These are phyloP conservation scores for Fomitopsis pulvina DNA, from an alignment of 768 basidiomycete genomes.

Conservation along the genomic window DNA sequence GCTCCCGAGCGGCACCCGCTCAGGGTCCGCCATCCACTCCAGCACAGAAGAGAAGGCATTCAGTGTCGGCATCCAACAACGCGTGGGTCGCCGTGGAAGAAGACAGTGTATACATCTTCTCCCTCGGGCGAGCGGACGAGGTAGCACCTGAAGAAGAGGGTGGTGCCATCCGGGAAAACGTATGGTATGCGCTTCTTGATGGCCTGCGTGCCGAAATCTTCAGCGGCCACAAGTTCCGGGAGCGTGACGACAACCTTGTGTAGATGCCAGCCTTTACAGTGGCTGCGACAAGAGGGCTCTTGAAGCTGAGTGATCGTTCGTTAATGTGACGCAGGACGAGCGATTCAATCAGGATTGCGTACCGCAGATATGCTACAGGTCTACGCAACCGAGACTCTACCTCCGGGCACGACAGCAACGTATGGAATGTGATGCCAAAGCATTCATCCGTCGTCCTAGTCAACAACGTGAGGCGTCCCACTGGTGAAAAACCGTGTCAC, in stretches of 20 bases:
- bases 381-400: too few relatives aligned
- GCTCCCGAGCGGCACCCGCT: background rate
- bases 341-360: too few relatives aligned
- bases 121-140: background rate
- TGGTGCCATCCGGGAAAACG: background rate
- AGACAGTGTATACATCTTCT: background rate
- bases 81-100: constrained; percentile 4
- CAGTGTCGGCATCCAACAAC: constrained; percentile 4
- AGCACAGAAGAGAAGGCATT: background rate
- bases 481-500: too few relatives aligned
- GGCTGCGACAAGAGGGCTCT: background rate
- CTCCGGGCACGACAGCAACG: too few relatives aligned
- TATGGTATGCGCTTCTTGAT: background rate
- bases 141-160: background rate
- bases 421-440: too few relatives aligned
- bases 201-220: background rate
- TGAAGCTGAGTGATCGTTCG: too few relatives aligned
- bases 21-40: background rate
- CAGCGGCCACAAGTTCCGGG: background rate
- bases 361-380: too few relatives aligned
- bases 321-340: too few relatives aligned
- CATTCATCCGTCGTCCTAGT: too few relatives aligned
- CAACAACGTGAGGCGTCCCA: too few relatives aligned
- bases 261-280: background rate
- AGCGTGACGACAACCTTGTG: background rate